Conservation (phyloP, 306 rosid genomes). For the Purshia tridentata region DNA sequence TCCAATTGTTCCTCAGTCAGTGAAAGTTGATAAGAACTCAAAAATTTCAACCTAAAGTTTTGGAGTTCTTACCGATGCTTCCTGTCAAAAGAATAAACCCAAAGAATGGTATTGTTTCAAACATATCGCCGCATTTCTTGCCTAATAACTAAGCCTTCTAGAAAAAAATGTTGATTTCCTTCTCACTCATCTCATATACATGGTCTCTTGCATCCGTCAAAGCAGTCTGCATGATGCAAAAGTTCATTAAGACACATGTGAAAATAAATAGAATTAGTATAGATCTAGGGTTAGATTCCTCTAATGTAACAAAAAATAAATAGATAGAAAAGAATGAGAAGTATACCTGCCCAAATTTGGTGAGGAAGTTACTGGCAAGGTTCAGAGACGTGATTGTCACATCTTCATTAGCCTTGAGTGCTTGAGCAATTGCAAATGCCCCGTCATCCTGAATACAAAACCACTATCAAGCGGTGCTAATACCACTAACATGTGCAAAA, state of each 20-base stretch:
- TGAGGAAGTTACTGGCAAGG: slow-evolving; percentile 78
- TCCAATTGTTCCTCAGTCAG: slow-evolving; percentile 31
- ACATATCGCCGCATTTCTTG: slow-evolving; percentile 19
- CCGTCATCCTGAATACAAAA: slow-evolving; percentile 78
- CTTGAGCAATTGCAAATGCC: slow-evolving; percentile 98
- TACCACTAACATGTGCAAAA: slow-evolving; percentile 8
- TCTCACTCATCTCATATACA: slow-evolving; percentile 91
- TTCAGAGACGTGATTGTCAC: slow-evolving; percentile 74
- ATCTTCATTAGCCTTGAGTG: slow-evolving; percentile 89
- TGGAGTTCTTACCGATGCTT: slow-evolving; percentile 33
- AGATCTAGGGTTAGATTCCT: too few relatives aligned
- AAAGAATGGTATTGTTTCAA: not conserved
- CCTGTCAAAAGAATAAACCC: slow-evolving; percentile 33
- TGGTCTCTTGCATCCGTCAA: slow-evolving; percentile 94
- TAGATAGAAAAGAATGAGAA: not conserved
- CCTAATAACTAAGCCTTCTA: slow-evolving; percentile 28
- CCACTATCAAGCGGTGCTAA: slow-evolving; percentile 17
- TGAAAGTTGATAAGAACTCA: slow-evolving; percentile 38
- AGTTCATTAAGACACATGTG: slow-evolving; percentile 15
- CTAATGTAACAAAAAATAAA: not conserved
- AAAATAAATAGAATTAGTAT: not conserved
- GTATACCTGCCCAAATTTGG: slow-evolving; percentile 92
- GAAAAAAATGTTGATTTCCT: slow-evolving; percentile 76
- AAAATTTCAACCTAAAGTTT: slow-evolving; percentile 32
- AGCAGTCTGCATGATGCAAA: slow-evolving; percentile 65